A percentile compares a stretch with the other conserved stretches of the same genome.
Conservation (phyloP, 139 green algal genomes). For the Diplosphaera chodatii region DNA sequence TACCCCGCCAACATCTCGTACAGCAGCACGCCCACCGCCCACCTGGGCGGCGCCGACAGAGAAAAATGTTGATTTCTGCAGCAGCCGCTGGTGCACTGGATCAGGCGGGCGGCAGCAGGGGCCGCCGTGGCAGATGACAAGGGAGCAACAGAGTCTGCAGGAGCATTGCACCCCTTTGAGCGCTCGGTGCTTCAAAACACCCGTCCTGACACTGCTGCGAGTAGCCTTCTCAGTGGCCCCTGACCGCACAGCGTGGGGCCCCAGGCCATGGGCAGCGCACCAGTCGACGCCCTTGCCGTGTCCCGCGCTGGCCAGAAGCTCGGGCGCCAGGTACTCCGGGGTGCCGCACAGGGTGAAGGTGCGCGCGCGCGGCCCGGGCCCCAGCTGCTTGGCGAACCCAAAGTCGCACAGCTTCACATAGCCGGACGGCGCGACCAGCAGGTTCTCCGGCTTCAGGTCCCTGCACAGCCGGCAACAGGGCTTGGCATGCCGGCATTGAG, state of each 20-base stretch:
- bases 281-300: conserved; percentile 49
- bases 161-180: too few species aligned
- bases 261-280: too few species aligned
- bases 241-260: too few species aligned
- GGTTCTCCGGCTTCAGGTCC: conserved; percentile 77
- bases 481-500: too few species aligned
- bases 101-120: too few species aligned
- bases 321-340: conserved; percentile 84
- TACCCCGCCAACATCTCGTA: background rate
- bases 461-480: background rate
- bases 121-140: too few species aligned
- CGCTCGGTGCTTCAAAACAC: too few species aligned
- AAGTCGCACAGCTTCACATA: conserved; percentile 82
- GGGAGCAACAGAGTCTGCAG: too few species aligned
- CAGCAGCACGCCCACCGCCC: background rate
- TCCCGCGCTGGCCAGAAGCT: conserved; percentile 47
- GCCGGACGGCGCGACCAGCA: conserved; percentile 57
- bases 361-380: conserved; percentile 26
- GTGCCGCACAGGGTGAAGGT: conserved; percentile 83
- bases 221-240: too few species aligned
- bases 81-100: too few species aligned
- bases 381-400: conserved; percentile 77
- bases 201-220: too few species aligned
- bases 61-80: too few species aligned
- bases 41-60: background rate